Conservation (phyloP, 73 alveolate species). For the Paramecium sexaurelia region DNA sequence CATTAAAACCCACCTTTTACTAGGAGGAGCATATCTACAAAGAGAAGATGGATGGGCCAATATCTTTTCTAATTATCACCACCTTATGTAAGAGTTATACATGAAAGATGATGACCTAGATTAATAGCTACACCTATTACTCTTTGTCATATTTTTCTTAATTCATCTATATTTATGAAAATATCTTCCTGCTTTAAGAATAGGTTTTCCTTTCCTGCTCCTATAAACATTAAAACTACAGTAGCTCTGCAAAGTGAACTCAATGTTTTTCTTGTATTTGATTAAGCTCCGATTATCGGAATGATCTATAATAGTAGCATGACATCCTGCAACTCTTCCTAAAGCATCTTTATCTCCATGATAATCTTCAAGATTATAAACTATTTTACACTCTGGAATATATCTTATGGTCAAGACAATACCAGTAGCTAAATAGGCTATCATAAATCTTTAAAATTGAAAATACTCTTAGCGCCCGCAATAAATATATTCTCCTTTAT, state of each 20-base stretch:
- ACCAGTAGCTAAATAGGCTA: conserved; percentile 92
- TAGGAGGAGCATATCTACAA: conserved; percentile 90
- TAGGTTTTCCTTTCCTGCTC: conserved; percentile 96
- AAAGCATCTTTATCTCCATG: conserved; percentile 94
- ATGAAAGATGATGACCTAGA: conserved; percentile 98
- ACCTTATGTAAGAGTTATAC: conserved; percentile 56
- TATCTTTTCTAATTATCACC: conserved; percentile 98
- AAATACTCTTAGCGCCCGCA: conserved; percentile 90
- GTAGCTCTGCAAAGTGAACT: conserved; percentile 89
- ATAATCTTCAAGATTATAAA: conserved; percentile 89
- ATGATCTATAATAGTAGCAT: conserved; percentile 92
- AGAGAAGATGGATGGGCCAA: conserved; percentile 96
- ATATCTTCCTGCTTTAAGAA: conserved; percentile 92
- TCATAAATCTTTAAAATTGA: neutral
- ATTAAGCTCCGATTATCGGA: conserved; percentile 87
- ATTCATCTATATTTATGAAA: conserved; percentile 91
- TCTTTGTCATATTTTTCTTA: too few relatives aligned
- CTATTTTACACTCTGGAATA: conserved; percentile 96
- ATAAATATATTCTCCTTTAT: conserved; percentile 94
- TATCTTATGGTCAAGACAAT: conserved; percentile 89
- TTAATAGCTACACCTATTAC: conserved; percentile 96
- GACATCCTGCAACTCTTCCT: conserved; percentile 93
- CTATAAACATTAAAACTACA: conserved; percentile 87
- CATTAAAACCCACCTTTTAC: conserved; percentile 94
- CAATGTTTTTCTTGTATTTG: too few relatives aligned